These are phyloP conservation scores for Chlamydomonas asymmetrica DNA, from an alignment of 139 green algal species.

Conservation along the genomic window DNA sequence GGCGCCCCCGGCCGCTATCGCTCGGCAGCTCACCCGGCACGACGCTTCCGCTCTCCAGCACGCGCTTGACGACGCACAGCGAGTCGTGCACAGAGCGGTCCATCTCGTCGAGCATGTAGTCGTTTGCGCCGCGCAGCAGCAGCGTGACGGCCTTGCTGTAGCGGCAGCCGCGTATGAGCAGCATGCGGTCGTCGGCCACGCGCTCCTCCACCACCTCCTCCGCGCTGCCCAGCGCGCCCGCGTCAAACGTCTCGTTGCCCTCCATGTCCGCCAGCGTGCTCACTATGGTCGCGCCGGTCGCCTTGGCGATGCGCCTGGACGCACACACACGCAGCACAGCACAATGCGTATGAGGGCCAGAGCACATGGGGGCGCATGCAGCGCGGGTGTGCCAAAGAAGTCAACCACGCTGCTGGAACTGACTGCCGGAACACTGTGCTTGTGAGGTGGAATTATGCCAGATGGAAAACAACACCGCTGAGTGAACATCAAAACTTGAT, in stretches of 20 bases:
- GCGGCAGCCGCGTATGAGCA: slow-evolving; percentile 65
- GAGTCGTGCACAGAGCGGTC: slow-evolving; percentile 96
- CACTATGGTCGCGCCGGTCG: slow-evolving; percentile 87
- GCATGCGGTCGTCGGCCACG: slow-evolving; percentile 77
- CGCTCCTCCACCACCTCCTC: slow-evolving; percentile 76
- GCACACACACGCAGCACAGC: too few relatives aligned
- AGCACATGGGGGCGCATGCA: too few relatives aligned
- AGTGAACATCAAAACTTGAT: too few relatives aligned
- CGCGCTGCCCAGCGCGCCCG: slow-evolving; percentile 56
- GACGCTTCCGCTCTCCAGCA: slow-evolving; percentile 91
- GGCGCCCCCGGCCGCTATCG: neutral
- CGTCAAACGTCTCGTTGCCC: slow-evolving; percentile 94
- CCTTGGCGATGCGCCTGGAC: slow-evolving; percentile 86
- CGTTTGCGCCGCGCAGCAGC: slow-evolving; percentile 95
- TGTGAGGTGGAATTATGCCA: too few relatives aligned
- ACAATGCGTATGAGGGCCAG: too few relatives aligned
- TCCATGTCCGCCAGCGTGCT: slow-evolving; percentile 96
- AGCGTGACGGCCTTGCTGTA: slow-evolving; percentile 70
- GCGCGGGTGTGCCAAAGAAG: too few relatives aligned
- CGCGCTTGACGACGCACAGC: slow-evolving; percentile 97
- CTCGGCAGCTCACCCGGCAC: slow-evolving; percentile 67
- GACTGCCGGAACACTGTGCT: too few relatives aligned
- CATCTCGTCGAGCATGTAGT: slow-evolving; percentile 99
- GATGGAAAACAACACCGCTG: too few relatives aligned
- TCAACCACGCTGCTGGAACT: too few relatives aligned